A percentile compares a stretch with the other conserved stretches of the same genome.
phyloP scores from a whole-genome alignment of 192 early-diverging fungal species.

The Diversispora epigaea region DNA sequence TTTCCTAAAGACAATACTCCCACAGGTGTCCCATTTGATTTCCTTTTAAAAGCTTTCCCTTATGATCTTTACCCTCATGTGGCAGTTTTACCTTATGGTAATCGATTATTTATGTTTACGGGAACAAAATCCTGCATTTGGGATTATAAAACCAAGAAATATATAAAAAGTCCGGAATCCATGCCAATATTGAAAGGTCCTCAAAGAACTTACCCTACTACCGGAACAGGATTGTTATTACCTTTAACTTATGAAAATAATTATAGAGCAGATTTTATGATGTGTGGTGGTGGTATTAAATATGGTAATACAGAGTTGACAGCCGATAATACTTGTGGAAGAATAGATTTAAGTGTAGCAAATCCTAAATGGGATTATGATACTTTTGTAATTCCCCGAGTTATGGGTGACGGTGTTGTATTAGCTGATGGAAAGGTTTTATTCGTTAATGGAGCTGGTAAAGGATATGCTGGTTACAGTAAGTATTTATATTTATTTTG shows the following conservation, averaged over 20 bases:
- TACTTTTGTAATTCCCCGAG: constrained; percentile 39
- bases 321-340: constrained; percentile 51
- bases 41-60: constrained; percentile 49
- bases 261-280: constrained; percentile 55
- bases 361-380: constrained; percentile 52
- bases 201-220: constrained; percentile 56
- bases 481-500: neutral
- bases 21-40: constrained; percentile 32
- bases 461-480: constrained; percentile 55
- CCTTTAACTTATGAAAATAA: constrained; percentile 57
- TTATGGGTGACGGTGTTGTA: constrained; percentile 54
- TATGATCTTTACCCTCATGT: constrained; percentile 31
- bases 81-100: neutral
- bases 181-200: constrained; percentile 49
- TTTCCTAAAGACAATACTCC: constrained; percentile 26
- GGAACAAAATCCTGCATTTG: constrained; percentile 46
- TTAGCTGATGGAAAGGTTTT: constrained; percentile 56
- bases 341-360: constrained; percentile 42
- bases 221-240: constrained; percentile 52
- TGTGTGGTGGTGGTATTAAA: constrained; percentile 57
- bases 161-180: constrained; percentile 30
- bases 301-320: constrained; percentile 27
- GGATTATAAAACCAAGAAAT: constrained; percentile 40
- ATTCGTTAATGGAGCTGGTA: constrained; percentile 60
- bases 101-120: constrained; percentile 46